Percentiles rank a stretch among this genome's conserved stretches.
phyloP scores from a whole-genome alignment of 176 grass and related monocot genomes.

The Luzula sylvatica region DNA sequence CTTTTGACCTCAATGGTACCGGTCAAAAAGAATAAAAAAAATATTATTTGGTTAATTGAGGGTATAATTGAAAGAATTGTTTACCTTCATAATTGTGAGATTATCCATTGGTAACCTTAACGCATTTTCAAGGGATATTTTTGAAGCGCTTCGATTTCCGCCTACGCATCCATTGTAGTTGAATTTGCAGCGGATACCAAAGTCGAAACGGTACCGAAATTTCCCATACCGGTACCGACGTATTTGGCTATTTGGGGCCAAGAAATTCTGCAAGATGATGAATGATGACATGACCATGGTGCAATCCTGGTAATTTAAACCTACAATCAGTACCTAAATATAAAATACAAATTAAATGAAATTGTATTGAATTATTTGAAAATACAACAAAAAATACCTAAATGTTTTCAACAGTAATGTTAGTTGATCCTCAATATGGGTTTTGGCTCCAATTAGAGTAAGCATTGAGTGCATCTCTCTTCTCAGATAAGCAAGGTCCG shows the following conservation, averaged over 20 bases:
- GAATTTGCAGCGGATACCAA: slow-evolving; percentile 79
- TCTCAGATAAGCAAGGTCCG: no score
- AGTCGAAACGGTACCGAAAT: slow-evolving; percentile 67
- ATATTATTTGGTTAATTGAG: neutral
- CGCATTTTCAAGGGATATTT: slow-evolving; percentile 22
- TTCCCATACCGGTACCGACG: slow-evolving; percentile 44
- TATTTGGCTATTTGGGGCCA: slow-evolving; percentile 66
- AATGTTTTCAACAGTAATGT: no score
- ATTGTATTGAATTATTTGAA: no score
- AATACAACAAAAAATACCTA: no score
- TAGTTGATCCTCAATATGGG: no score
- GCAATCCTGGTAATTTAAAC: no score
- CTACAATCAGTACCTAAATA: no score
- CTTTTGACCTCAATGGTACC: slow-evolving; percentile 85
- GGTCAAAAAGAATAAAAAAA: slow-evolving; percentile 19
- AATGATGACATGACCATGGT: no score
- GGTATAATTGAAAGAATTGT: slow-evolving; percentile 4
- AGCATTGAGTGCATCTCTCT: no score
- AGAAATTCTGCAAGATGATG: no score
- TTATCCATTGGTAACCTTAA: slow-evolving; percentile 71
- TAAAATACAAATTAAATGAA: no score
- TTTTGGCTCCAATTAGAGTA: no score
- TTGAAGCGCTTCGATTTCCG: slow-evolving; percentile 78
- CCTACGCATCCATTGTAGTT: slow-evolving; percentile 75
- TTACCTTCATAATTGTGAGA: slow-evolving; percentile 87